Base-by-base conservation (phyloP, 2,329 filamentous ascomycete genomes). In the Sarocladiaceae sp. region DNA sequence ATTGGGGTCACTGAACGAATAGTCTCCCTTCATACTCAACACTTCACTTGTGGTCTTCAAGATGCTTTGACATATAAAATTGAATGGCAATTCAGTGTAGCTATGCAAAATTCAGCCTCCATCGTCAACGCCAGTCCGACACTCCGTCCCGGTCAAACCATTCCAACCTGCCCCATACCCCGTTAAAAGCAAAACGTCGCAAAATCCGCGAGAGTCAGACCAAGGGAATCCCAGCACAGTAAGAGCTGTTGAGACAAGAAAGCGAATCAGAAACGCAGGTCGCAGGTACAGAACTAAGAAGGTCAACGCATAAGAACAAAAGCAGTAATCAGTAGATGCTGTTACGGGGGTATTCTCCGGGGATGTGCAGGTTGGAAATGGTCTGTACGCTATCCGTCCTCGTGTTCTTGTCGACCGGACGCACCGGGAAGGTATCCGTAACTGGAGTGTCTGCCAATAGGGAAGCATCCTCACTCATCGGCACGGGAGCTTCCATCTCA, bases 361-460 rank as follows among this genome's bases (percentile, higher is more conserved):
- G 87, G 17, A 90, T 78, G 61, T 87, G 84, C 49, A 90, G 67
- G 61, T 85, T 78, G 52, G 82, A 83, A 40, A 88, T 80, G 25
- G 78, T 80, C 12, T 76, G 73, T 6, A 75, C 71, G 57, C 77
- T 75, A 44, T 74, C 69, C 13, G 66, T 69, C 47, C 73, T 63
- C 6, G 44, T 47, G 50, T 57, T 59, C 47, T 59, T 55, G 8
- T 60, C 58, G 1, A 59, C 57, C 3, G 65, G 65, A 31, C 68
- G 62, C 11, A 57, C 53, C 13, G 58, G 51, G 7, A 36, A 44
- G 10, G 42, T 28, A 17, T 11, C 17, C 42, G 23, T 39, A 39
- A 60, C 42, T 55, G 57, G 23, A 62, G 64, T 54, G 35, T 64
- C 57, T 36, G 44, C 44, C 7, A 48, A 17, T 17, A 48, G 18